Evolutionary conservation across 768 basidiomycete genomes (phyloP).

Genomic region (Suillus subalutaceus): DNA sequence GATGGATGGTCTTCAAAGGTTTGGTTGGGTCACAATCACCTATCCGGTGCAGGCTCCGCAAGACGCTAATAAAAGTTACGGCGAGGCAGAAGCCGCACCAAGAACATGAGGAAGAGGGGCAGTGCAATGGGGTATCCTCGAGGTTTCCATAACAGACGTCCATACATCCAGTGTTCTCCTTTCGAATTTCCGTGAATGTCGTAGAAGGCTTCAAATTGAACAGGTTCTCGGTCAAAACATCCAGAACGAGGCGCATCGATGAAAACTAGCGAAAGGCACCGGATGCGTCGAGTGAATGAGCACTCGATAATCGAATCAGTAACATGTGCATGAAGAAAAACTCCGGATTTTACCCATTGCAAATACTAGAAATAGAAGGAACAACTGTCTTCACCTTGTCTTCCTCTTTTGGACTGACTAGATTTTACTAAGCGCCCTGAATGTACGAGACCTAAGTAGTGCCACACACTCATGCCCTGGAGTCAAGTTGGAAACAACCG

Average conservation of each 20-base stretch:
- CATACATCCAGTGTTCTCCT: neutral
- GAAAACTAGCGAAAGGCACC: neutral
- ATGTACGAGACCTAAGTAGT: no score
- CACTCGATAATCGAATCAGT: neutral
- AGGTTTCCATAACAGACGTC: neutral
- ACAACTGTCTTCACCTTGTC: no score
- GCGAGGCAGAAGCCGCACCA: neutral
- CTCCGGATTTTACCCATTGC: no score
- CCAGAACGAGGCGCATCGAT: neutral
- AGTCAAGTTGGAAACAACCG: no score
- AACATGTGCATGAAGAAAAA: neutral
- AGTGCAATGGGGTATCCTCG: neutral
- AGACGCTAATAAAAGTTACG: neutral
- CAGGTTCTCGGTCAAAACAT: neutral
- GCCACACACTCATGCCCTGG: no score
- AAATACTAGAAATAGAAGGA: no score
- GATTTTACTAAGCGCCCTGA: no score
- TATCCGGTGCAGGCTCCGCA: neutral
- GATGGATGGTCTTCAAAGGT: neutral
- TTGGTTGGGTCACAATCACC: neutral
- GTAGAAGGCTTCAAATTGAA: neutral
- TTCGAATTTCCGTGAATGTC: neutral
- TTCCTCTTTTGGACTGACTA: no score
- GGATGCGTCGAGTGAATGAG: neutral
- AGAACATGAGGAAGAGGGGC: neutral